phyloP scores from a whole-genome alignment of 2,329 filamentous ascomycete species.

The Exophiala sp. region DNA sequence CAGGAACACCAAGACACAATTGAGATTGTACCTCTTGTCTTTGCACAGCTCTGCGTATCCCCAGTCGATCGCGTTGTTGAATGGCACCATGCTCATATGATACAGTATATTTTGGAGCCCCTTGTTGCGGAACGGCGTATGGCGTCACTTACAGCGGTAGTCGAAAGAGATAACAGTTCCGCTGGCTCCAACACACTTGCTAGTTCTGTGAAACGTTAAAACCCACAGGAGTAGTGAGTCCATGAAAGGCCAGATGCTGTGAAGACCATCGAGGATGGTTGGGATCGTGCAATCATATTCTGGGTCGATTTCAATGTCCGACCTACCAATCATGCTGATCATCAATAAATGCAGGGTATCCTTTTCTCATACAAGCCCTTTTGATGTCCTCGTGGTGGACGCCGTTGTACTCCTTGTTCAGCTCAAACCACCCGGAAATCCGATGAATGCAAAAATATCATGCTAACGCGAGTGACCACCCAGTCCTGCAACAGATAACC shows the following conservation, averaged over 20 bases:
- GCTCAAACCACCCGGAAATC: constrained; percentile 3
- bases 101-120: constrained; percentile 23
- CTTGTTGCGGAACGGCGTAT: constrained; percentile 25
- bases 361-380: constrained; percentile 5
- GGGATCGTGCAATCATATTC: constrained; percentile 6
- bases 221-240: too few relatives aligned
- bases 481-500: neutral
- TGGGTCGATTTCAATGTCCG: constrained; percentile 3
- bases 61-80: constrained; percentile 21
- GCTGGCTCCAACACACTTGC: too few relatives aligned
- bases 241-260: neutral
- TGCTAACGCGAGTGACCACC: neutral
- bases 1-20: constrained; percentile 18
- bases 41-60: constrained; percentile 20
- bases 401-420: constrained; percentile 12
- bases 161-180: too few relatives aligned
- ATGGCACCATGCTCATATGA: constrained; percentile 22
- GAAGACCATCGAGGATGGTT: neutral
- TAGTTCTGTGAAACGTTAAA: too few relatives aligned
- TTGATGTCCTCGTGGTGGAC: constrained; percentile 6
- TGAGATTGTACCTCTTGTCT: constrained; percentile 14
- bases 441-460: constrained; percentile 2
- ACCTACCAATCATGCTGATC: constrained; percentile 19
- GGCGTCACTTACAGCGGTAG: too few relatives aligned
- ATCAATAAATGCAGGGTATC: constrained; percentile 22